Evolutionary conservation across 1,139 yeast species (phyloP), one percentile per base, ranked within the genome.

Genomic region (Williopsis jadinii): DNA sequence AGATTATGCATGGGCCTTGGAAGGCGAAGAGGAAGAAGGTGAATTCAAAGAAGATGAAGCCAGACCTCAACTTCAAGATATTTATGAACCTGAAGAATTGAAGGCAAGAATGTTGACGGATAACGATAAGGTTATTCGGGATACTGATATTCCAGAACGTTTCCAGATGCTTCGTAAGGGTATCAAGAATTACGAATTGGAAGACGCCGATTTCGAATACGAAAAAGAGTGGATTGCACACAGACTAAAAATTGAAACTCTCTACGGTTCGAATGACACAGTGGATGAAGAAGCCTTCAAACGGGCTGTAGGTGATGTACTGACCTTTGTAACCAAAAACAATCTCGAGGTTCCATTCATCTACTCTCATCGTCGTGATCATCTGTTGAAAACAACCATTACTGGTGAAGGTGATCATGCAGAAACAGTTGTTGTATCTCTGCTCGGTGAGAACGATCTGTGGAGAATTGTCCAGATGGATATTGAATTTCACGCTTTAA

Each of bases 1-100:
- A 47, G 97, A 90, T 60, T 92, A 92, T 62, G 97, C 87, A 47
- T 92, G 97, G 97, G 98, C 98, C 3, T 70, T 94, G 45, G 97
- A 87, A 55, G 90, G 88, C 30, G 95, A 87, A 63, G 85, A 81
- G 51, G 82, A 80, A 45, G 76, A 68, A 36, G 70, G 64, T 13
- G 70, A 66, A 38, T 64, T 54, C 33, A 66, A 59, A 34, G 62
- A 55, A n/a, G 73, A 66, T 8, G 66, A 64, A 31, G 74, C 73
- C 44, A 81, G 81, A 43, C 69, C 82, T 0, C 74, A 80, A 2
- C 71, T 92, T 52, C 84, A 84, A 53, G 96, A 92, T 56, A 95
- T 92, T 32, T 92, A 92, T 58, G 99, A 94, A 66, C 90, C 92
- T 47, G 84, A 92, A 43, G 99, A 92, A 64, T 74, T 92, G 57